These are phyloP conservation scores for Podospora pseudoanserina DNA, from an alignment of 495 filamentous ascomycete species.

Conservation along the genomic window DNA sequence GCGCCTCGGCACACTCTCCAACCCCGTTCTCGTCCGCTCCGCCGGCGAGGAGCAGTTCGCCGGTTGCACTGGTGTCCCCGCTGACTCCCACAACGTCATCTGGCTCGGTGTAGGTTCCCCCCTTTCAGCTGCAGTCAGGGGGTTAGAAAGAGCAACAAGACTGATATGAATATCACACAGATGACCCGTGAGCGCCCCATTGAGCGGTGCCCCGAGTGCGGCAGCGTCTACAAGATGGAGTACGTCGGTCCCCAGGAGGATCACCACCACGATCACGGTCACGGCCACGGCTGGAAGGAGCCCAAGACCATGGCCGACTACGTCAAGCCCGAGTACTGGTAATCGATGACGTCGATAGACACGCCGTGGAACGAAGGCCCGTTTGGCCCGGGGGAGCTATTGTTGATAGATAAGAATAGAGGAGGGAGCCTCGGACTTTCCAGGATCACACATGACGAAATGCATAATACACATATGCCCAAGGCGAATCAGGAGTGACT, in stretches of 20 bases:
- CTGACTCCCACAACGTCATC: slow-evolving; percentile 81
- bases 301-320: slow-evolving; percentile 92
- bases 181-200: slow-evolving; percentile 85
- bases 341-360: slow-evolving; percentile 26
- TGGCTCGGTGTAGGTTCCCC: slow-evolving; percentile 75
- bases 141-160: background rate
- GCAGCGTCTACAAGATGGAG: slow-evolving; percentile 92
- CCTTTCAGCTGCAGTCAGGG: background rate
- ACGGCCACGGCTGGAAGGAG: slow-evolving; percentile 62
- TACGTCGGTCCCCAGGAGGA: slow-evolving; percentile 82
- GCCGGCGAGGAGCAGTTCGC: slow-evolving; percentile 94
- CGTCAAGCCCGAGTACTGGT: slow-evolving; percentile 89
- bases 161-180: slow-evolving; percentile 38
- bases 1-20: slow-evolving; percentile 65
- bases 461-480: background rate
- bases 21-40: slow-evolving; percentile 85
- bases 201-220: slow-evolving; percentile 93
- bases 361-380: background rate
- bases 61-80: slow-evolving; percentile 92
- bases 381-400: slow-evolving; percentile 20
- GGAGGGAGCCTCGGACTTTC: background rate
- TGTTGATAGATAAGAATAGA: slow-evolving; percentile 1
- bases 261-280: slow-evolving; percentile 52
- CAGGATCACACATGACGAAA: slow-evolving; percentile 1
- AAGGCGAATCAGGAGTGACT: background rate